These are phyloP conservation scores for Pichia rugopelliculosa DNA, from an alignment of 805 yeast species.

Conservation along the genomic window DNA sequence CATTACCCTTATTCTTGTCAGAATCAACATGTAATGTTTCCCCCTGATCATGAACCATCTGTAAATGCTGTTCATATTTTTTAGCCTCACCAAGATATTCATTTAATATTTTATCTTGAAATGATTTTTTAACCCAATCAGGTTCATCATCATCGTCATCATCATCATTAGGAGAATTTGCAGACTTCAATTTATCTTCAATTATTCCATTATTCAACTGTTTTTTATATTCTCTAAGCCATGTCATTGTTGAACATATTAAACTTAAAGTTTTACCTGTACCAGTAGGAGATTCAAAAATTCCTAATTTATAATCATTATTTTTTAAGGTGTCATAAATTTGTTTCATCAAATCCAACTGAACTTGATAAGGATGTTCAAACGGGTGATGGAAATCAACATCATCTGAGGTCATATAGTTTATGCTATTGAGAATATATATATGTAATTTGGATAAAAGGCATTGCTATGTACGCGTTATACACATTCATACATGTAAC, in stretches of 20 bases:
- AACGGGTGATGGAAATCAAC: constrained; percentile 63
- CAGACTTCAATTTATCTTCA: constrained; percentile 1
- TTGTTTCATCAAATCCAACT: constrained; percentile 64
- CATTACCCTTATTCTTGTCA: constrained; percentile 21
- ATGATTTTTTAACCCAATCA: constrained; percentile 31
- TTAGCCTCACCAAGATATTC: constrained; percentile 23
- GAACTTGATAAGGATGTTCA: constrained; percentile 66
- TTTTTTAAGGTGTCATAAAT: constrained; percentile 54
- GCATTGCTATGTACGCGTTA: too few species aligned
- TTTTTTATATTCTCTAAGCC: constrained; percentile 41
- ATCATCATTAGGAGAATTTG: constrained; percentile 20
- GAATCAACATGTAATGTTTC: constrained; percentile 16
- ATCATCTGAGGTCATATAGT: not conserved
- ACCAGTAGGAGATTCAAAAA: constrained; percentile 93
- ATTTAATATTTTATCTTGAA: constrained; percentile 28
- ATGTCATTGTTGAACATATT: constrained; percentile 77
- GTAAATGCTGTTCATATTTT: constrained; percentile 37
- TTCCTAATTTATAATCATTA: constrained; percentile 52
- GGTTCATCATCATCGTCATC: constrained; percentile 37
- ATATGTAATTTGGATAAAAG: too few species aligned
- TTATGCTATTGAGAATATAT: too few species aligned
- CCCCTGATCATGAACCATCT: constrained; percentile 27
- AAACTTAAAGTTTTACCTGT: constrained; percentile 87
- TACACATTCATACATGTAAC: too few species aligned
- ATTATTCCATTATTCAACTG: constrained; percentile 9